phyloP scores from a whole-genome alignment of 352 stramenopile genomes.

The Phytophthora constricta region DNA sequence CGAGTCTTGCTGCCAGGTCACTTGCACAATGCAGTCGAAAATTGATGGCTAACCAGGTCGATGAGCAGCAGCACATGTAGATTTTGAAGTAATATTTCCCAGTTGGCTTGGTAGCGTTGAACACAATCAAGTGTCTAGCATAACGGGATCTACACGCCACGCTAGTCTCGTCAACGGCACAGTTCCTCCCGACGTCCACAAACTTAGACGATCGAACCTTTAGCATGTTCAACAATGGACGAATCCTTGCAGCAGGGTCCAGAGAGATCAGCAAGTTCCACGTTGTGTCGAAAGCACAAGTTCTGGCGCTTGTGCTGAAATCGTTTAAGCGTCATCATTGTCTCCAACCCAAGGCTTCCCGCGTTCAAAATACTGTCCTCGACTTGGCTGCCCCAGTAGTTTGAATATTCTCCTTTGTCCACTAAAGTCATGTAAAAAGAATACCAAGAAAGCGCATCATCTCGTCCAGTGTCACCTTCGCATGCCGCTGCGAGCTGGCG shows the following conservation, averaged over 20 bases:
- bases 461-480: no score
- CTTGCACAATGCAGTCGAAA: neutral
- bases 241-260: neutral
- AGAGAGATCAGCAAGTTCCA: neutral
- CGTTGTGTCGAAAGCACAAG: neutral
- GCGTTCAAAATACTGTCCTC: neutral
- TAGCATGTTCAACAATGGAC: no score
- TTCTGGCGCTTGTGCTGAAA: neutral
- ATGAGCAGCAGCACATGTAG: conserved; percentile 7
- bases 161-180: conserved; percentile 6
- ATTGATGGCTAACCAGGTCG: neutral
- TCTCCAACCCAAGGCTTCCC: neutral
- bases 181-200: neutral
- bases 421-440: conserved; percentile 6
- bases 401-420: conserved; percentile 5
- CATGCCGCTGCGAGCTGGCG: no score
- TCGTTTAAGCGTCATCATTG: neutral
- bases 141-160: neutral
- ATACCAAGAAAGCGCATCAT: conserved; percentile 2
- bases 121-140: no score
- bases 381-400: no score
- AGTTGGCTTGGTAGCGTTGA: neutral
- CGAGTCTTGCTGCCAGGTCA: neutral
- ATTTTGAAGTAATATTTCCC: conserved; percentile 9
- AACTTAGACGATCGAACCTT: no score